phyloP scores from a whole-genome alignment of 257 asterid genomes.

The Gentiana macrophylla region DNA sequence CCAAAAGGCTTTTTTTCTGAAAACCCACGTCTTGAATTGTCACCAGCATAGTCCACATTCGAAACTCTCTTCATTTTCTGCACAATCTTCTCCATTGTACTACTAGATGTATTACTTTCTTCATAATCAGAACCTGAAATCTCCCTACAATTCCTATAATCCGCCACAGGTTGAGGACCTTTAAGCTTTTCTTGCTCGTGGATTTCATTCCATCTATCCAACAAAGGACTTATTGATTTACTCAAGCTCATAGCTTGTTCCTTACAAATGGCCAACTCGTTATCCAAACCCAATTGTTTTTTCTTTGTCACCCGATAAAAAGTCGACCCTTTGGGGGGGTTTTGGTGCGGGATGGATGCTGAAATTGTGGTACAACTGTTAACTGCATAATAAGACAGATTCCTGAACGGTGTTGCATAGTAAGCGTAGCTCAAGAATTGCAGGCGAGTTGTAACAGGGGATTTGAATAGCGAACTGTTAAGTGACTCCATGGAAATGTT shows the following conservation, averaged over 20 bases:
- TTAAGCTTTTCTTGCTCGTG: conserved; percentile 20
- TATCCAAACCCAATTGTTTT: conserved; percentile 16
- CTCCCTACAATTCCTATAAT: conserved; percentile 48
- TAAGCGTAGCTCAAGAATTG: conserved; percentile 42
- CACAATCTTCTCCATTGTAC: conserved; percentile 90
- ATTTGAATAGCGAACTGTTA: conserved; percentile 44
- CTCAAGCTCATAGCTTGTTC: conserved; percentile 14
- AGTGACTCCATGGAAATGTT: conserved; percentile 35
- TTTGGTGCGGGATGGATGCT: conserved; percentile 19
- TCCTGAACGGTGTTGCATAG: conserved; percentile 27
- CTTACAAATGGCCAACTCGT: conserved; percentile 9
- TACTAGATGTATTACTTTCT: conserved; percentile 55
- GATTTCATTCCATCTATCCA: conserved; percentile 54
- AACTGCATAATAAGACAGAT: conserved; percentile 19
- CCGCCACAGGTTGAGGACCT: conserved; percentile 37
- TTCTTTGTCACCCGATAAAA: conserved; percentile 22
- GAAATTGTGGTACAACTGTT: conserved; percentile 14
- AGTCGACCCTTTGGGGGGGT: conserved; percentile 28
- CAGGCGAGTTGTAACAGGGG: conserved; percentile 28
- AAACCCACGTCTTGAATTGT: conserved; percentile 70
- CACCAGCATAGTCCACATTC: conserved; percentile 53
- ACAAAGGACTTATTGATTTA: conserved; percentile 48
- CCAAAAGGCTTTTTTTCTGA: conserved; percentile 49
- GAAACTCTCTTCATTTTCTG: conserved; percentile 83
- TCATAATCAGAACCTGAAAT: conserved; percentile 62